Evolutionary conservation across 306 rosid genomes (phyloP).

Genomic region (Pueraria montana): DNA sequence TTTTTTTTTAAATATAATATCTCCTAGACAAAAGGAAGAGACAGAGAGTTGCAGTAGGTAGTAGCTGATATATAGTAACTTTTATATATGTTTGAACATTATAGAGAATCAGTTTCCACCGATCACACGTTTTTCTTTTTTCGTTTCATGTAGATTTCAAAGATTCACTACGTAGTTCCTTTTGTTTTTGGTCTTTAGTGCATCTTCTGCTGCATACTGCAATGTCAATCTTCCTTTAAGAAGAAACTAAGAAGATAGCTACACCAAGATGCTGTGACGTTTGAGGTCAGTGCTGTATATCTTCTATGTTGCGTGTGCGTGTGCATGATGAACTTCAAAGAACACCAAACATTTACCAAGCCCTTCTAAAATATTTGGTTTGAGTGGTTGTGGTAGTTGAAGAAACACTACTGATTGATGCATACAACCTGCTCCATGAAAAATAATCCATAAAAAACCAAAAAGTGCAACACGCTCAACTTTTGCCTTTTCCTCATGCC

Average conservation of each 20-base stretch:
- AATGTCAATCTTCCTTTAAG: too few relatives aligned
- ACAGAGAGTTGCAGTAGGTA: background rate
- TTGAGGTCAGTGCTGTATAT: slow-evolving; percentile 45
- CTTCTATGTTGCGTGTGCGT: slow-evolving; percentile 5
- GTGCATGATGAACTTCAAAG: slow-evolving; percentile 1
- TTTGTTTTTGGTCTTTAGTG: background rate
- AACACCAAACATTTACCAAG: slow-evolving; percentile 21
- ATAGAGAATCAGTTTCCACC: slow-evolving; percentile 9
- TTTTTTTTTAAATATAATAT: too few relatives aligned
- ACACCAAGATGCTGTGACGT: background rate
- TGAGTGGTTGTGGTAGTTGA: slow-evolving; percentile 60
- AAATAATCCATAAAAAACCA: background rate
- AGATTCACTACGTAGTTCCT: background rate
- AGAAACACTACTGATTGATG: slow-evolving; percentile 4
- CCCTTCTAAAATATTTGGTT: slow-evolving; percentile 55
- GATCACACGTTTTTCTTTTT: background rate
- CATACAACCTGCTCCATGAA: slow-evolving; percentile 34
- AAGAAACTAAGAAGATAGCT: background rate
- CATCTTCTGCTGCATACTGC: background rate
- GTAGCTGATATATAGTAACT: background rate
- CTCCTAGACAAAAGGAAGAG: background rate
- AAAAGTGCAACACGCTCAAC: background rate
- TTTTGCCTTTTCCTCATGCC: slow-evolving; percentile 1
- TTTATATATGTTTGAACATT: background rate
- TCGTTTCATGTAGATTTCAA: slow-evolving; percentile 1